Base-by-base conservation (phyloP, 2,329 filamentous ascomycete species). In the Cladosporium colombiae region DNA sequence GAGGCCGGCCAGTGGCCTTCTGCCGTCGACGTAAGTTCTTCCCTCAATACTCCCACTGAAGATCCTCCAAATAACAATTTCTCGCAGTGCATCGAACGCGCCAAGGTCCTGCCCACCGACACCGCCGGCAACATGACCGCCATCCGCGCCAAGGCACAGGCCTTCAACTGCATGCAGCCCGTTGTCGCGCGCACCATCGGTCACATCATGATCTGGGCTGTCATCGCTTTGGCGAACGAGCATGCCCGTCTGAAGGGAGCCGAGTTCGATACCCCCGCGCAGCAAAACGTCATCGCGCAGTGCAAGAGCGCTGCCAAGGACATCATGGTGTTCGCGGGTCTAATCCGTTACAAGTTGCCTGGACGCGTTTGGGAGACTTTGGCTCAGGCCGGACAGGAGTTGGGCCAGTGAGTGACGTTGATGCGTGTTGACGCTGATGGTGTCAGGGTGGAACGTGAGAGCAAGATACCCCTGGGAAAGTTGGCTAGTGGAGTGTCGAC, bases 181-280 rank as follows among this genome's bases (percentile, higher is more conserved):
- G 87, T 93, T 8, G 91, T 99, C 49, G 90, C 93, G 2, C 89
- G 92, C 76, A 96, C 95, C 74, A 89, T 97, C 72, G 94, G 94
- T 21, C 92, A 94, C 78, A 84, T 98, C 68, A 85, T 99, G 69
- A 90, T 97, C 81, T 98, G 95, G 95, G 92, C 92, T 59, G 92
- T 99, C 70, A 86, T 90, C 50, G 93, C 91, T 80, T 96, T 93
- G 78, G 89, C 90, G 59, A 86, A 88, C 65, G 90, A 97, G 78
- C 87, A 91, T 68, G 89, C 91, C 72, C 82, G 88, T 68, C 84
- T 96, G 56, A 84, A 85, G 65, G 85, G 83, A 66, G 88, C 89
- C 31, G 86, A 89, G 72, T 97, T 90, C 78, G 92, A 90, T 71
- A 74, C 83, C 80, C 75, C 80, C 82, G 69, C 65, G n/a, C 69